Conservation (phyloP, 495 filamentous ascomycete species). For the Podospora fimiseda region DNA sequence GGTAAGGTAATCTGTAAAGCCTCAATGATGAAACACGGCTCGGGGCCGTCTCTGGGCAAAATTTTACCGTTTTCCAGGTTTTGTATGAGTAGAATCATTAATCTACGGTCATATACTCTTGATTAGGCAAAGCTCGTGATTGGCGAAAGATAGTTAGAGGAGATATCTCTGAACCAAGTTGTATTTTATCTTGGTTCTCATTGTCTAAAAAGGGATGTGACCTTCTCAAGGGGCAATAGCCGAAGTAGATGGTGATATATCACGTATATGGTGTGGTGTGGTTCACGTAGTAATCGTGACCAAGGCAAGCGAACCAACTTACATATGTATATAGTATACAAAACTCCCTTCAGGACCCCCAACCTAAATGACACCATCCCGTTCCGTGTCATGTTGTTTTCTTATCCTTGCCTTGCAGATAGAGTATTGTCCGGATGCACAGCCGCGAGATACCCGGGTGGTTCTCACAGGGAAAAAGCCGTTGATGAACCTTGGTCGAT, state of each 20-base stretch:
- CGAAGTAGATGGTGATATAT: neutral
- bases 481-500: neutral
- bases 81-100: neutral
- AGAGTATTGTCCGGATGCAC: neutral
- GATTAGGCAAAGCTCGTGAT: neutral
- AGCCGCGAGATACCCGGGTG: neutral
- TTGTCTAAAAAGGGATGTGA: neutral
- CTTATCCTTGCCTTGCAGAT: neutral
- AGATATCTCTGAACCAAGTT: neutral
- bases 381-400: neutral
- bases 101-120: neutral
- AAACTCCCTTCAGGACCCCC: neutral
- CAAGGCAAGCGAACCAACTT: neutral
- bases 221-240: neutral
- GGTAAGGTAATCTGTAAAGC: neutral
- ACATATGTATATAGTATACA: neutral
- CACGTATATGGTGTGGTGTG: neutral
- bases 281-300: neutral
- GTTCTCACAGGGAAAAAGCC: neutral
- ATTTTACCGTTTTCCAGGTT: neutral
- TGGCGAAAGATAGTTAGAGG: neutral
- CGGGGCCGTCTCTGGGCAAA: neutral
- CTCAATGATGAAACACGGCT: neutral
- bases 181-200: neutral
- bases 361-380: neutral